Percentiles rank a stretch among this genome's conserved stretches.
These are phyloP conservation scores for Neurospora sp. DNA, from an alignment of 2,329 filamentous ascomycete genomes.

Conservation along the genomic window DNA sequence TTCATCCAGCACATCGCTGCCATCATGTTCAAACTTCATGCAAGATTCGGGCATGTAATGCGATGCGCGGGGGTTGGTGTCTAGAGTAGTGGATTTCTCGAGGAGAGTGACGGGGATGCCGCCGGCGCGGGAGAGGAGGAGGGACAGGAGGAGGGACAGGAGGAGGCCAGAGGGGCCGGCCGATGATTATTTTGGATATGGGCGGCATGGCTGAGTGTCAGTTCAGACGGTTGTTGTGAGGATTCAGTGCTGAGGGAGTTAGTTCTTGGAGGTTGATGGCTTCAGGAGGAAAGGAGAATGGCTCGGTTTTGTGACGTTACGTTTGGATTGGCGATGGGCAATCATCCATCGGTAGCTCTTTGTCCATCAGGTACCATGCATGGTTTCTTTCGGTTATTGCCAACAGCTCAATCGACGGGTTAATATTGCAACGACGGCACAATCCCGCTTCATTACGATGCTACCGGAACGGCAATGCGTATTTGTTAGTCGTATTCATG, in stretches of 20 bases:
- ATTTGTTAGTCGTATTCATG: not conserved
- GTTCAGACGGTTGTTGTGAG: too few species aligned
- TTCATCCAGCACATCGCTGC: conserved; percentile 14
- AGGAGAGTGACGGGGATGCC: conserved; percentile 19
- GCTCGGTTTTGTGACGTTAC: too few species aligned
- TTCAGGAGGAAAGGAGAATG: too few species aligned
- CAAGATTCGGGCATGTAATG: conserved; percentile 21
- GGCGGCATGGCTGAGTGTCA: not conserved
- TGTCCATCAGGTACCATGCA: not conserved
- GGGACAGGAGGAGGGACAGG: conserved; percentile 15
- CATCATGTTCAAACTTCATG: conserved; percentile 19
- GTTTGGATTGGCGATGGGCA: too few species aligned
- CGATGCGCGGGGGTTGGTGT: conserved; percentile 22
- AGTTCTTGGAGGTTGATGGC: too few species aligned
- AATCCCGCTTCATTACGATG: not conserved
- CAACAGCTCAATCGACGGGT: not conserved
- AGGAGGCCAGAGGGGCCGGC: conserved; percentile 7
- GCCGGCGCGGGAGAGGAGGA: conserved; percentile 14
- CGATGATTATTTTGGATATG: too few species aligned
- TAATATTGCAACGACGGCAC: not conserved
- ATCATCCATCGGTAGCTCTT: too few species aligned
- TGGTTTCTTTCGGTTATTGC: not conserved
- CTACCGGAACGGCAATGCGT: not conserved
- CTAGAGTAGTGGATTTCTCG: conserved; percentile 18
- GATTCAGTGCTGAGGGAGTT: too few species aligned